Base-by-base conservation (phyloP, 2,329 filamentous ascomycete species). In the Zymoseptoria passerinii region DNA sequence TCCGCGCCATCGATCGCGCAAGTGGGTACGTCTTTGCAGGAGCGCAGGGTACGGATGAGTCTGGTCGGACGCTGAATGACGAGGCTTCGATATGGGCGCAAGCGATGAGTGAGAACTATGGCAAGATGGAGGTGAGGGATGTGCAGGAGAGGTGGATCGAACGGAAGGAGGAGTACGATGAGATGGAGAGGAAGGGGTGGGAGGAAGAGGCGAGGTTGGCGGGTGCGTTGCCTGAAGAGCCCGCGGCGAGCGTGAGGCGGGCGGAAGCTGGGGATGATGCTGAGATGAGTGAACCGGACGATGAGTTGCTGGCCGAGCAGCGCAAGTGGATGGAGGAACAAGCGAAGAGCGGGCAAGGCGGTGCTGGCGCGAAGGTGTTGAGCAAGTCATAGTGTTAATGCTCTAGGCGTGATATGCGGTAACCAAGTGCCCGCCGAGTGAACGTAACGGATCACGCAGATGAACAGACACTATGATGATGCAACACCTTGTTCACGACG, bases 61-160 rank as follows among this genome's bases (percentile, higher is more conserved):
- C 54, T 8, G 70, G 70, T 1, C 58, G 67, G 13, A 72, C 70
- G 10, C 29, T 72, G 16, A 60, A 67, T 5, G 67, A 69, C 50
- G 70, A 70, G 49, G 68, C 69, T 10, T 92, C 88, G 6, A 84
- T 99, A n/a, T 99, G 94, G 94, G 90, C 95, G 69, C 86, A 97
- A 50, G 90, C 94, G 2, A 95, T 97, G 84, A 84, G 91, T 58
- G 82, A 86, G 62, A 81, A 82, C 2, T 73, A 70, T 65, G 81
- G 81, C 59, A 83, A 85, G 40, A 85, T 95, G 80, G 91, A 95
- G 67, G 85, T 91, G 8, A 80, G 87, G 60, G 92, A 99, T 74
- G 86, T 97, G 63, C 94, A 99, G 75, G 94, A 99, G 76, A 82
- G 94, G 61, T 99, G 94, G 94, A 77, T 99, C 29, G 92, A 97